These are phyloP conservation scores for Backusella australiensis DNA, from an alignment of 192 early-diverging fungal species.

Conservation along the genomic window DNA sequence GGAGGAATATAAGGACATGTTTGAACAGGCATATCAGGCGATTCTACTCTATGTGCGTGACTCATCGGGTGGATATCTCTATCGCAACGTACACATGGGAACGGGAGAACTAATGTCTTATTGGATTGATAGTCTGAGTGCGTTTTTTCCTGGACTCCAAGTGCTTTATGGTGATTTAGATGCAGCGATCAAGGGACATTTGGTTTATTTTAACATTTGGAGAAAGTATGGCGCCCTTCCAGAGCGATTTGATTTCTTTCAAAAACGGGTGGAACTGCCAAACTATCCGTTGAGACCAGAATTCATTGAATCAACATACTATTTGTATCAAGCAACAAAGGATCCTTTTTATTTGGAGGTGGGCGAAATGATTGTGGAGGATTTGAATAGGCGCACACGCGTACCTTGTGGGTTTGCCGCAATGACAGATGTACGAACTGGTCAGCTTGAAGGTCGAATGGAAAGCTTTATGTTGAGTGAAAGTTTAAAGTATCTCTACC, in stretches of 20 bases:
- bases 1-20: conserved; percentile 68
- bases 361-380: conserved; percentile 82
- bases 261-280: conserved; percentile 58
- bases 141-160: conserved; percentile 92
- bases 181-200: conserved; percentile 76
- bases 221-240: conserved; percentile 80
- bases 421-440: conserved; percentile 61
- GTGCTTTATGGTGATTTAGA: conserved; percentile 85
- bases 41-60: conserved; percentile 66
- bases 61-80: conserved; percentile 68
- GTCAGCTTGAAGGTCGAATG: conserved; percentile 80
- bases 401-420: conserved; percentile 81
- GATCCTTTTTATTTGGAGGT: conserved; percentile 91
- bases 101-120: conserved; percentile 60
- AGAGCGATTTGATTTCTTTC: conserved; percentile 80
- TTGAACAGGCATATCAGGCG: conserved; percentile 70
- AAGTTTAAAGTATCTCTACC: conserved; percentile 93
- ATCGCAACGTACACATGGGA: conserved; percentile 83
- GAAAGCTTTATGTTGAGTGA: conserved; percentile 94
- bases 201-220: conserved; percentile 89
- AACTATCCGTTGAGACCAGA: conserved; percentile 91
- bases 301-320: conserved; percentile 94
- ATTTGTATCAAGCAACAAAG: conserved; percentile 85
- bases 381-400: conserved; percentile 69
- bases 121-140: conserved; percentile 93